Percentiles rank a stretch among this genome's conserved stretches.
phyloP scores from a whole-genome alignment of 192 early-diverging fungal species.

The Gonapodya sp. region DNA sequence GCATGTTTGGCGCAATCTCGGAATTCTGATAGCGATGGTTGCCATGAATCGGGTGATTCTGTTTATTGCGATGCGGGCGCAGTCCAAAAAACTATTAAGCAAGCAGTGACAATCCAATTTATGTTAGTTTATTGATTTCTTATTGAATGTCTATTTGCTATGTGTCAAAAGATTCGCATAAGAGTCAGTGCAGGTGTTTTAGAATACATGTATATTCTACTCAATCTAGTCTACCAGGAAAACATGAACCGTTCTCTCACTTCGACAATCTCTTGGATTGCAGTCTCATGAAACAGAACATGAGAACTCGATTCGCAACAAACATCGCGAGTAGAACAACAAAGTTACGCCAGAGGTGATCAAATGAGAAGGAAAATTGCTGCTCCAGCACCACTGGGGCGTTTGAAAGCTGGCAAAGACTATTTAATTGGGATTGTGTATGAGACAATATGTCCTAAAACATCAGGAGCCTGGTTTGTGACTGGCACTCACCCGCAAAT shows the following conservation, averaged over 20 bases:
- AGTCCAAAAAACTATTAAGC: too few species aligned
- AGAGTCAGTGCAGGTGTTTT: too few species aligned
- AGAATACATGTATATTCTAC: too few species aligned
- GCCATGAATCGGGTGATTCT: background rate
- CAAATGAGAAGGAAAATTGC: background rate
- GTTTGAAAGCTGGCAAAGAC: background rate
- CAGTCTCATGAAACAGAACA: background rate
- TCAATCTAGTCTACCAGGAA: too few species aligned
- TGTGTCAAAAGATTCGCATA: too few species aligned
- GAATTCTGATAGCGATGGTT: background rate
- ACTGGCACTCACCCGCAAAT: background rate
- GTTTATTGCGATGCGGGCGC: background rate
- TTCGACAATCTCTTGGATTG: background rate
- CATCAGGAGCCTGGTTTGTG: background rate
- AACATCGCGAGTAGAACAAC: background rate
- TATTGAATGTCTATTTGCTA: too few species aligned
- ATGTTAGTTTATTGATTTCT: too few species aligned
- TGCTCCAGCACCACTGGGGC: background rate
- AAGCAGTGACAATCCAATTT: too few species aligned
- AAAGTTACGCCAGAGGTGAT: background rate
- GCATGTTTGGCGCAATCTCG: background rate
- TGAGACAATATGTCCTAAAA: too few species aligned
- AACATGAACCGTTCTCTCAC: too few species aligned
- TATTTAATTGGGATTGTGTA: too few species aligned
- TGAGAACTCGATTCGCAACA: background rate